Conservation (phyloP, 768 basidiomycete genomes). For the Boletus tomentosulus region DNA sequence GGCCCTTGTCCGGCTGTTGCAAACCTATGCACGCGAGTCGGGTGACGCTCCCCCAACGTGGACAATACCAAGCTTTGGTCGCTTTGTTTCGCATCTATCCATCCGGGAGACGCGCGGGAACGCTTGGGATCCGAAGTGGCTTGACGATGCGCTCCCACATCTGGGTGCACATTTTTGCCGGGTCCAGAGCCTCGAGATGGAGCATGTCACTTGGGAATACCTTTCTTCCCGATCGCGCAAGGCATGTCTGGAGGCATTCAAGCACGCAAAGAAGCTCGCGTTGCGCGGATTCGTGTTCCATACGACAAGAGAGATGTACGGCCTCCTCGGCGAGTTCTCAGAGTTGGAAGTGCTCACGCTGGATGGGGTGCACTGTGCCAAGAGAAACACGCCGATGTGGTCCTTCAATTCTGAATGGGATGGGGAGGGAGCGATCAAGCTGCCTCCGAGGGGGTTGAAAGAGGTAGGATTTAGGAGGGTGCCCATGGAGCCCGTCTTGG, state of each 20-base stretch:
- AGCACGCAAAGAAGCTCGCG: conserved; percentile 14
- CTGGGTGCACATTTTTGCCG: conserved; percentile 18
- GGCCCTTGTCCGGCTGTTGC: conserved; percentile 17
- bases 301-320: conserved; percentile 25
- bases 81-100: conserved; percentile 40
- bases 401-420: conserved; percentile 3
- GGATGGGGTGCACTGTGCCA: conserved; percentile 27
- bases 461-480: conserved; percentile 27
- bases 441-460: conserved; percentile 18
- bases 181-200: conserved; percentile 26
- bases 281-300: conserved; percentile 25
- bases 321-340: conserved; percentile 25
- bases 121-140: conserved; percentile 32
- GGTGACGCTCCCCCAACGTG: conserved; percentile 25
- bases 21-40: conserved; percentile 11
- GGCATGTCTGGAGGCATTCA: conserved; percentile 26
- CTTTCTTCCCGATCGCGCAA: conserved; percentile 26
- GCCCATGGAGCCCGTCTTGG: conserved; percentile 23
- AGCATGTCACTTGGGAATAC: conserved; percentile 31
- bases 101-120: conserved; percentile 29
- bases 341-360: conserved; percentile 26
- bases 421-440: conserved; percentile 7
- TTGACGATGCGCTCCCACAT: conserved; percentile 27
- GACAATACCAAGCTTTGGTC: conserved; percentile 53
- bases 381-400: conserved; percentile 13